Evolutionary conservation across 768 basidiomycete species (phyloP), one percentile per base, ranked within the genome.

Genomic region (Hygrophoropsis aurantiaca): DNA sequence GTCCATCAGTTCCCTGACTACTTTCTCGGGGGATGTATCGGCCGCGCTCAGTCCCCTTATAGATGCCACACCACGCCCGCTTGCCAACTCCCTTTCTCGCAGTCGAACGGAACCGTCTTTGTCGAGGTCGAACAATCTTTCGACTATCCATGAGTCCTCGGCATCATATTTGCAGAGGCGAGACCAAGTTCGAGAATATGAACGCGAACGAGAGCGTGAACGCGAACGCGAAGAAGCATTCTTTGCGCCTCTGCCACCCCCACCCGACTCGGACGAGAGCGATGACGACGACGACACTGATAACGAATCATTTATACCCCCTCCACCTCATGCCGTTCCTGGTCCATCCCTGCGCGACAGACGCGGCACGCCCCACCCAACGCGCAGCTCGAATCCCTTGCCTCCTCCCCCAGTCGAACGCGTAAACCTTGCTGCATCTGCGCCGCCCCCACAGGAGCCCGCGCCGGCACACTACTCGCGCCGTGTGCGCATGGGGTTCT

Each of bases 401-500:
- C 64, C 64, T 0, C 51, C 59, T 3, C 64, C 64, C 1, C 64
- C 64, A 8, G 30, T 57, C 15, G 66, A 68, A 40, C 61, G 59
- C 6, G 30, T 55, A 0, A 47, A 19, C 30, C 42, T 40, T 0
- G 66, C 64, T n/a, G 52, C 53, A 8, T 59, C 68, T 4, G 51
- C 59, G 6, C 58, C 60, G 18, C 66, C 62, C 0, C 42, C 34
- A 0, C 66, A 68, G 37, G 62, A 60, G 27, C 55, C 62, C 7
- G 58, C 65, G 37, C 70, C 68, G 11, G 50, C 61, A 15, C 47
- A 46, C 18, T 61, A 65, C 44, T 43, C 65, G 25, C 57, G 50
- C 50, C 67, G 72, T 48, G 43, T 71, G 8, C 82, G 85, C 16
- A 65, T 65, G 26, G 87, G 87, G 1, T 80, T 70, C 54, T 90